These are phyloP conservation scores for Kockiozyma suomiensis DNA, from an alignment of 805 yeast species.

Conservation along the genomic window DNA sequence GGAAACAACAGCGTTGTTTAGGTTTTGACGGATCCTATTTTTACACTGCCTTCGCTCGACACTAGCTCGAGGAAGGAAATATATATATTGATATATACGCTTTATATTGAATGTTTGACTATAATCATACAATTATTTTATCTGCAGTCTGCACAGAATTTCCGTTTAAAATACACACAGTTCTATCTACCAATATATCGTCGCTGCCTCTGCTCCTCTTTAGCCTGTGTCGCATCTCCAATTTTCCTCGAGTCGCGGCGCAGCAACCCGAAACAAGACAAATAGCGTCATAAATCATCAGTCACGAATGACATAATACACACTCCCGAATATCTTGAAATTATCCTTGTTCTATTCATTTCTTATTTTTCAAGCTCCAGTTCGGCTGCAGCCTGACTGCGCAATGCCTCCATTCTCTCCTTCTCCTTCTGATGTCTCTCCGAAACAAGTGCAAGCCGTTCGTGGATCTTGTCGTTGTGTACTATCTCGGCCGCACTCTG, in stretches of 20 bases:
- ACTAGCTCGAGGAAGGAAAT: no score
- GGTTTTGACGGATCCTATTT: constrained; percentile 3
- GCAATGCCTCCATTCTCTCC: constrained; percentile 10
- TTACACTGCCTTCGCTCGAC: not conserved
- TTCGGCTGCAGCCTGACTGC: constrained; percentile 4
- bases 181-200: not conserved
- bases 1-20: not conserved
- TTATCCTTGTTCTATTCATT: not conserved
- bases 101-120: no score
- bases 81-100: not conserved
- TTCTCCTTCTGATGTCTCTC: constrained; percentile 14
- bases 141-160: no score
- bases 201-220: not conserved
- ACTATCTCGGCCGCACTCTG: constrained; percentile 86
- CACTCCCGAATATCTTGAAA: no score
- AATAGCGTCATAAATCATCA: not conserved
- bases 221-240: not conserved
- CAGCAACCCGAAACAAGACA: not conserved
- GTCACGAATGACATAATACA: no score
- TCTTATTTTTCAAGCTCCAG: constrained; percentile 4
- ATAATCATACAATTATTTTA: no score
- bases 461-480: constrained; percentile 85
- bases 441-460: constrained; percentile 53
- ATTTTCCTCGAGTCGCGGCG: no score
- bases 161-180: no score